Conservation (phyloP, 495 filamentous ascomycete species). For the Neurospora discreta region DNA sequence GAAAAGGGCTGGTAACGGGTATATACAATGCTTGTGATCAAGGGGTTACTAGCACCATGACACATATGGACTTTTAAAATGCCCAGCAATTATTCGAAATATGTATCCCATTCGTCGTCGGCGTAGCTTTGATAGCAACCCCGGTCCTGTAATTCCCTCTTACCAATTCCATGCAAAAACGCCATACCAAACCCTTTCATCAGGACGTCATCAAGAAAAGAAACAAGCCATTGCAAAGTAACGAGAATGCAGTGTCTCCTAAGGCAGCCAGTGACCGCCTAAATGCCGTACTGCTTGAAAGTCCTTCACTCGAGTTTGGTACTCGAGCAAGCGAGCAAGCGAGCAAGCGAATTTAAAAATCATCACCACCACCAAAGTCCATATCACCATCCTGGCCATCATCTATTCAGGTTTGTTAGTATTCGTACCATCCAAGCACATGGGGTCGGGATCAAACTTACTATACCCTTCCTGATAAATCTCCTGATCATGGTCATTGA, state of each 20-base stretch:
- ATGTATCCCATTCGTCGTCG: background rate
- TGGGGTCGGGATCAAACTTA: slow-evolving; percentile 8
- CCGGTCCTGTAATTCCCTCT: too few species aligned
- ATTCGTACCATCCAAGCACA: too few species aligned
- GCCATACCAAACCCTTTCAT: background rate
- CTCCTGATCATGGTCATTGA: slow-evolving; percentile 47
- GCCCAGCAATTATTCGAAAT: background rate
- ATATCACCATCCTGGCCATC: slow-evolving; percentile 26
- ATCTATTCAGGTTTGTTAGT: slow-evolving; percentile 15
- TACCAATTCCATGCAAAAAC: background rate
- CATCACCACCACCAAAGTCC: slow-evolving; percentile 40
- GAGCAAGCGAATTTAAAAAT: slow-evolving; percentile 33
- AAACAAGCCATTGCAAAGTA: background rate
- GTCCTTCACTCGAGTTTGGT: background rate
- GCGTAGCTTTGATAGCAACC: background rate
- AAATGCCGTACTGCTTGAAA: background rate
- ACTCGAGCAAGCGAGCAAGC: background rate
- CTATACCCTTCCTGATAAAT: slow-evolving; percentile 36
- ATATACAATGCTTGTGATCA: background rate
- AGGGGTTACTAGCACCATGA: background rate
- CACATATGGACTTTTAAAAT: background rate
- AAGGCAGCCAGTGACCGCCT: background rate
- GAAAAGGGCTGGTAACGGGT: background rate
- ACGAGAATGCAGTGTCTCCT: background rate
- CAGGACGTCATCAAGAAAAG: background rate